phyloP scores from a whole-genome alignment of 768 basidiomycete species.

The Mycena filopes region DNA sequence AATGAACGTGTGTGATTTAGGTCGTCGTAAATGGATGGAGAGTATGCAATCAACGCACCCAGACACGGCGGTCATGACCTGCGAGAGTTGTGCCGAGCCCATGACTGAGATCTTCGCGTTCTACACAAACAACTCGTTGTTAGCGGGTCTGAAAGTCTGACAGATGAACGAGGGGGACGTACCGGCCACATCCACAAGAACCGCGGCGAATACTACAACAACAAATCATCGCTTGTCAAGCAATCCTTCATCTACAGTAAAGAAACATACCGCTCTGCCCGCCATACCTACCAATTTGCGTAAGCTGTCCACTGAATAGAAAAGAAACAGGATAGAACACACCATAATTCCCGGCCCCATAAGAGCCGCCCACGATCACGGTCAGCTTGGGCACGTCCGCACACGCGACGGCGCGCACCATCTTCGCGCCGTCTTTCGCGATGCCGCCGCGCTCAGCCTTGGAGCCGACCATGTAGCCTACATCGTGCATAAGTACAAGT shows the following conservation, averaged over 20 bases:
- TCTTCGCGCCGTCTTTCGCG: slow-evolving; percentile 90
- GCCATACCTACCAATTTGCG: slow-evolving; percentile 75
- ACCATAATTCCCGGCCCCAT: slow-evolving; percentile 97
- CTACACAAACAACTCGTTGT: slow-evolving; percentile 49
- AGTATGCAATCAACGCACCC: too few species aligned
- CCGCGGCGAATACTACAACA: slow-evolving; percentile 83
- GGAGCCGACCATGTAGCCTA: slow-evolving; percentile 95
- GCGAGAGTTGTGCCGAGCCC: slow-evolving; percentile 93
- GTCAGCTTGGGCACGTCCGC: slow-evolving; percentile 96
- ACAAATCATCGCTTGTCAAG: neutral
- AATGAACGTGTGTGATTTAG: neutral
- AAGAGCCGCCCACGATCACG: slow-evolving; percentile 92
- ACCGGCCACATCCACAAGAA: slow-evolving; percentile 99
- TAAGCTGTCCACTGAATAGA: neutral
- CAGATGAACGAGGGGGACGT: slow-evolving; percentile 41
- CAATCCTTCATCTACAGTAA: neutral
- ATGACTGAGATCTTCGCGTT: slow-evolving; percentile 96
- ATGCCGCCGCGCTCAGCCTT: slow-evolving; percentile 96
- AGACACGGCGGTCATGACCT: slow-evolving; percentile 92
- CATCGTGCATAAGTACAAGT: slow-evolving; percentile 19
- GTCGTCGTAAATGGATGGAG: too few species aligned
- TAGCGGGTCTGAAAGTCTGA: neutral
- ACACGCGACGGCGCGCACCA: slow-evolving; percentile 95
- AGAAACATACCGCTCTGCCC: slow-evolving; percentile 81
- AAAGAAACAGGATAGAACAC: slow-evolving; percentile 34